phyloP scores from a whole-genome alignment of 371 early-diverging fungal species.

The Mucor lusitanicus region DNA sequence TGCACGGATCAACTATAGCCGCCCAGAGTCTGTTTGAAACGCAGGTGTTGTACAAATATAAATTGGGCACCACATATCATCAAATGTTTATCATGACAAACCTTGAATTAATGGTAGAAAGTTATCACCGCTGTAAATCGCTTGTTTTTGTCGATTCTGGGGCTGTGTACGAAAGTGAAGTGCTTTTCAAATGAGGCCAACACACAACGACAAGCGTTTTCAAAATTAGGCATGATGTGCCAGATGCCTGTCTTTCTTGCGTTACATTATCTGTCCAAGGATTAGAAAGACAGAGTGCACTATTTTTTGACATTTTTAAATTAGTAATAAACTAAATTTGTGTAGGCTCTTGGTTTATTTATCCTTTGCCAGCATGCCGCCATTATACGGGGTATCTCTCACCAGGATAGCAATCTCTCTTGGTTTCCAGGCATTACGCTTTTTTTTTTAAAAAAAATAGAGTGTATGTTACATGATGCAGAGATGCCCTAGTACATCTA shows the following conservation, averaged over 20 bases:
- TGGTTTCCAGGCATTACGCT: too few relatives aligned
- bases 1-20: conserved; percentile 9
- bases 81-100: not conserved
- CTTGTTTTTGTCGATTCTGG: too few relatives aligned
- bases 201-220: too few relatives aligned
- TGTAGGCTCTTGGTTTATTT: too few relatives aligned
- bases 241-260: not conserved
- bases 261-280: not conserved
- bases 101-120: not conserved
- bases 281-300: not conserved
- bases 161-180: too few relatives aligned
- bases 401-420: not conserved
- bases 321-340: not conserved
- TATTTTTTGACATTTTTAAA: not conserved
- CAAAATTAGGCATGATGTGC: not conserved
- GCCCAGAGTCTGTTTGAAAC: not conserved
- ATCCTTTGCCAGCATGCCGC: too few relatives aligned
- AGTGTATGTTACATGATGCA: not conserved
- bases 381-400: too few relatives aligned
- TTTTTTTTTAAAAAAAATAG: too few relatives aligned
- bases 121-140: not conserved
- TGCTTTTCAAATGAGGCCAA: not conserved
- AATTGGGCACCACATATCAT: not conserved
- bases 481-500: not conserved
- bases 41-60: not conserved